Evolutionary conservation across 305 asterid species (phyloP).

Genomic region (Rubia balearica): DNA sequence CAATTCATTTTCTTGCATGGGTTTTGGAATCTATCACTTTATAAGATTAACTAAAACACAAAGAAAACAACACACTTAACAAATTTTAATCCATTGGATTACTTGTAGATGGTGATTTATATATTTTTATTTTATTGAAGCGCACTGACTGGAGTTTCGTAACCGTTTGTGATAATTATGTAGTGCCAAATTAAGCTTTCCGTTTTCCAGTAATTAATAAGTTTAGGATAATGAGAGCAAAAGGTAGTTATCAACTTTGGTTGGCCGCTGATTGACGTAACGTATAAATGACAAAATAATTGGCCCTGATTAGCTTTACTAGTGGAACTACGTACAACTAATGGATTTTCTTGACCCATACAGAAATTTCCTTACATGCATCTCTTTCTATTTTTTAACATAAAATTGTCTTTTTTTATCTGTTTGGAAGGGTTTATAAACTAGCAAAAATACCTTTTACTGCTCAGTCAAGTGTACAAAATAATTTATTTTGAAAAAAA

Average conservation of each 20-base stretch:
- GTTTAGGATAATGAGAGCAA: not conserved
- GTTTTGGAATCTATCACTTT: not conserved
- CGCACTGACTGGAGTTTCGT: slow-evolving; percentile 2
- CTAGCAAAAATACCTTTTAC: no score
- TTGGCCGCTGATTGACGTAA: slow-evolving; percentile 3
- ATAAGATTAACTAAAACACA: not conserved
- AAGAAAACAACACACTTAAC: not conserved
- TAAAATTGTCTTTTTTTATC: no score
- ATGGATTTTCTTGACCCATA: not conserved
- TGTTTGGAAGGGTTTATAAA: no score
- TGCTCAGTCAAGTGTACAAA: no score
- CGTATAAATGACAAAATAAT: not conserved
- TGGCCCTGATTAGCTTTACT: not conserved
- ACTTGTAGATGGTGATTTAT: not conserved
- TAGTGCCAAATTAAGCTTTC: not conserved
- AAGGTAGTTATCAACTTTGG: not conserved
- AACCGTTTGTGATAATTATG: not conserved
- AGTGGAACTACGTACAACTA: not conserved
- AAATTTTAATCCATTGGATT: not conserved
- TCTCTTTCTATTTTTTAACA: no score
- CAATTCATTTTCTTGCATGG: not conserved
- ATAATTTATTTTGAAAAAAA: no score
- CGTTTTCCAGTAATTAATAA: not conserved
- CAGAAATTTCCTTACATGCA: not conserved
- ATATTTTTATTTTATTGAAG: not conserved